A percentile compares a stretch with the other conserved stretches of the same genome.
Conservation (phyloP, 2,329 filamentous ascomycete genomes). For the Phoma sp. region DNA sequence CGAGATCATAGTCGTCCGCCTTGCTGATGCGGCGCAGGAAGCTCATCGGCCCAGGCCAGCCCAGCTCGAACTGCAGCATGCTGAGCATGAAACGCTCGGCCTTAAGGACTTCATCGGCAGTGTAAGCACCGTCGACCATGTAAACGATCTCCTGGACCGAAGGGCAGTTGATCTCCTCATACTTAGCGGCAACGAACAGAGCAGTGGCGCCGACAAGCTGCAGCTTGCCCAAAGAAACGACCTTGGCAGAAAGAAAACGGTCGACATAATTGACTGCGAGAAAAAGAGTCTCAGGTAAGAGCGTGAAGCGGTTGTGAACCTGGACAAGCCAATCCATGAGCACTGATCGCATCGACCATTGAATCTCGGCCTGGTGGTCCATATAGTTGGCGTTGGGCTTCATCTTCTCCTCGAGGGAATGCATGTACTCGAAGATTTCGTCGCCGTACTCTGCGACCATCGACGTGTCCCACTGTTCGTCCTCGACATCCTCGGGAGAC, state of each 20-base stretch:
- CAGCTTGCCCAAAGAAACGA: slow-evolving; percentile 92
- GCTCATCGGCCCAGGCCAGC: slow-evolving; percentile 99
- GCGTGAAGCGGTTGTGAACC: slow-evolving; percentile 88
- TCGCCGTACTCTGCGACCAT: slow-evolving; percentile 98
- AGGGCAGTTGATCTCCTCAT: slow-evolving; percentile 98
- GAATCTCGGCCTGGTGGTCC: slow-evolving; percentile 95
- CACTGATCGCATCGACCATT: slow-evolving; percentile 98
- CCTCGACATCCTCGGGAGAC: slow-evolving; percentile 78
- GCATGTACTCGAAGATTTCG: slow-evolving; percentile 95
- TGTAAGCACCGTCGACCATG: slow-evolving; percentile 96
- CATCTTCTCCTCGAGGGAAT: slow-evolving; percentile 84
- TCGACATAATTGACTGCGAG: slow-evolving; percentile 97
- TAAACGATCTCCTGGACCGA: slow-evolving; percentile 95
- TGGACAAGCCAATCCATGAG: slow-evolving; percentile 98
- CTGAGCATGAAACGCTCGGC: slow-evolving; percentile 98
- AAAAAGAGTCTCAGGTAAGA: slow-evolving; percentile 94
- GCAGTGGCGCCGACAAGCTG: slow-evolving; percentile 96
- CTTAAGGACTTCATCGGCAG: slow-evolving; percentile 89
- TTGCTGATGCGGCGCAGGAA: slow-evolving; percentile 97
- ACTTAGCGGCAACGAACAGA: slow-evolving; percentile 95
- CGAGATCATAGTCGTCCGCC: slow-evolving; percentile 95
- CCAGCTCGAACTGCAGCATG: slow-evolving; percentile 94
- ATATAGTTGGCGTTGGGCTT: slow-evolving; percentile 93
- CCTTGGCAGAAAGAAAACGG: slow-evolving; percentile 91
- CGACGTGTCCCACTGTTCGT: slow-evolving; percentile 90